These are phyloP conservation scores for Blastocystis sp. DNA, from an alignment of 352 stramenopile genomes.

Conservation along the genomic window DNA sequence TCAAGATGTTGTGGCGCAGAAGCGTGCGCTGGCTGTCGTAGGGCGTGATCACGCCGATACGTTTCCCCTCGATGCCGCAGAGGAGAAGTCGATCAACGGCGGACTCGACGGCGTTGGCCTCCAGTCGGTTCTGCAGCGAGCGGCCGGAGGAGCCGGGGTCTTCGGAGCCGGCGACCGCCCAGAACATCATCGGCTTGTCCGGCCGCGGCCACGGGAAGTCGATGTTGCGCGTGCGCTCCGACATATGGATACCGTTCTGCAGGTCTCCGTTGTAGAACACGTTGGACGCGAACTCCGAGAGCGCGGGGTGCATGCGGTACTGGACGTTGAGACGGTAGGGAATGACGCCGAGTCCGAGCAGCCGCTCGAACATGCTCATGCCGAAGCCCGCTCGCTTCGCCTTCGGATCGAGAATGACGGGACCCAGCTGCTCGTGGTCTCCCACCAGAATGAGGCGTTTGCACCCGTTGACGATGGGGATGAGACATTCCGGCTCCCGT, in stretches of 20 bases:
- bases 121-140: slow-evolving; percentile 93
- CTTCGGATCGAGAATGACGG: slow-evolving; percentile 96
- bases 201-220: slow-evolving; percentile 92
- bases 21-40: slow-evolving; percentile 95
- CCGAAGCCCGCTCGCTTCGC: slow-evolving; percentile 88
- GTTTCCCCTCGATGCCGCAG: slow-evolving; percentile 73
- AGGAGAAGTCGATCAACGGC: slow-evolving; percentile 91
- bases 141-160: slow-evolving; percentile 92
- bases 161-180: slow-evolving; percentile 84
- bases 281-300: slow-evolving; percentile 96
- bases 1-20: slow-evolving; percentile 89
- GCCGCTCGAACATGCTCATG: slow-evolving; percentile 90
- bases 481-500: slow-evolving; percentile 93
- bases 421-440: slow-evolving; percentile 90
- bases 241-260: slow-evolving; percentile 90
- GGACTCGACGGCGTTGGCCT: slow-evolving; percentile 92
- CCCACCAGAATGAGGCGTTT: slow-evolving; percentile 98
- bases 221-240: slow-evolving; percentile 72
- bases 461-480: slow-evolving; percentile 91
- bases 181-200: slow-evolving; percentile 94
- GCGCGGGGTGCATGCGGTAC: slow-evolving; percentile 96
- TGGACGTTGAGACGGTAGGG: slow-evolving; percentile 93
- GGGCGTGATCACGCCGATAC: slow-evolving; percentile 91
- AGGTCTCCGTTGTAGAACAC: slow-evolving; percentile 98
- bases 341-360: slow-evolving; percentile 83